phyloP scores from a whole-genome alignment of 345 rosid species.

The Litchi chinensis region DNA sequence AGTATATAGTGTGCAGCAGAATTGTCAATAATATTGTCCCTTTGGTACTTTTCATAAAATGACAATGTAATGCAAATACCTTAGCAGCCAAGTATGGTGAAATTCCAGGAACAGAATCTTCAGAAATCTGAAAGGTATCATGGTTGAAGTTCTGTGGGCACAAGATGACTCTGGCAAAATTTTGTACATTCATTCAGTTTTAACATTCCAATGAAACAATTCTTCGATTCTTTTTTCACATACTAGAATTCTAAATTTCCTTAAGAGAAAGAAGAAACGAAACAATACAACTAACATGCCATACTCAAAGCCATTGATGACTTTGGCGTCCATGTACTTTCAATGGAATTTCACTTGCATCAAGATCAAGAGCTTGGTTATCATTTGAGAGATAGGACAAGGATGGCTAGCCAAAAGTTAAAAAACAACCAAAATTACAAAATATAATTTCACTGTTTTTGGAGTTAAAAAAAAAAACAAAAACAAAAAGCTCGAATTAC shows the following conservation, averaged over 20 bases:
- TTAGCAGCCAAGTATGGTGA: slow-evolving; percentile 72
- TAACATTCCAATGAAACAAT: background rate
- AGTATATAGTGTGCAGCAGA: background rate
- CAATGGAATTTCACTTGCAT: too few relatives aligned
- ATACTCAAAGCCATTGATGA: too few relatives aligned
- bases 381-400: too few relatives aligned
- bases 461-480: too few relatives aligned
- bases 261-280: too few relatives aligned
- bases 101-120: slow-evolving; percentile 64
- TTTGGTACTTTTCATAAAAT: background rate
- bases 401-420: too few relatives aligned
- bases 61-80: slow-evolving; percentile 59
- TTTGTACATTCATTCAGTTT: background rate
- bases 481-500: too few relatives aligned
- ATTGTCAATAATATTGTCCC: background rate
- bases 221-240: background rate
- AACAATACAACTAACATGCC: too few relatives aligned
- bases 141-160: slow-evolving; percentile 93
- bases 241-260: background rate
- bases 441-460: too few relatives aligned
- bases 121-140: slow-evolving; percentile 66
- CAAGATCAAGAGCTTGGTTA: too few relatives aligned
- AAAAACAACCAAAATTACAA: too few relatives aligned
- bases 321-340: too few relatives aligned
- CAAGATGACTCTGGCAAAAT: slow-evolving; percentile 69